phyloP scores from a whole-genome alignment of 371 early-diverging fungal species.

The Mortierella sp. region DNA sequence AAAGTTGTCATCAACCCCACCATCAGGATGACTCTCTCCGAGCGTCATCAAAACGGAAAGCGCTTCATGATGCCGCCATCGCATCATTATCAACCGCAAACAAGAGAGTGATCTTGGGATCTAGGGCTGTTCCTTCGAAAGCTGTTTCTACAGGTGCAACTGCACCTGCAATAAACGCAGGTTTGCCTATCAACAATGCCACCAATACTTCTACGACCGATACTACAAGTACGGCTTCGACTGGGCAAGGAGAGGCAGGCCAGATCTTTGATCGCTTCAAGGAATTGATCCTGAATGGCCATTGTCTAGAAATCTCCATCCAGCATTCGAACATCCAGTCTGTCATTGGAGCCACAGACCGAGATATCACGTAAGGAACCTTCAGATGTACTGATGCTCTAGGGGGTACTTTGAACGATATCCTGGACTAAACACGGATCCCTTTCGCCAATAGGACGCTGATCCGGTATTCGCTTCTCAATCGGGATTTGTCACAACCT shows the following conservation, averaged over 20 bases:
- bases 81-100: neutral
- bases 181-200: no score
- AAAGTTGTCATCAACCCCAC: neutral
- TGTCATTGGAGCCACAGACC: constrained; percentile 37
- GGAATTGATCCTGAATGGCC: constrained; percentile 25
- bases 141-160: neutral
- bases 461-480: constrained; percentile 44
- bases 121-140: neutral
- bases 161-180: neutral
- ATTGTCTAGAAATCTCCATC: constrained; percentile 41
- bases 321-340: constrained; percentile 39
- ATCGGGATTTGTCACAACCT: constrained; percentile 33
- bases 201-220: neutral
- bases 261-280: constrained; percentile 42
- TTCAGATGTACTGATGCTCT: neutral
- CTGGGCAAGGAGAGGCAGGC: neutral
- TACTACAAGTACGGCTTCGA: neutral
- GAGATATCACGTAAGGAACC: constrained; percentile 42
- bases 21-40: neutral
- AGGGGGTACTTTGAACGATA: neutral
- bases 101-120: neutral
- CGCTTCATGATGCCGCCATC: neutral
- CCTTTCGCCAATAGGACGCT: no score
- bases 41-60: constrained; percentile 5
- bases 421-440: no score